Evolutionary conservation across 345 rosid genomes (phyloP), one percentile per base, ranked within the genome.

Genomic region (Camelina hispida): DNA sequence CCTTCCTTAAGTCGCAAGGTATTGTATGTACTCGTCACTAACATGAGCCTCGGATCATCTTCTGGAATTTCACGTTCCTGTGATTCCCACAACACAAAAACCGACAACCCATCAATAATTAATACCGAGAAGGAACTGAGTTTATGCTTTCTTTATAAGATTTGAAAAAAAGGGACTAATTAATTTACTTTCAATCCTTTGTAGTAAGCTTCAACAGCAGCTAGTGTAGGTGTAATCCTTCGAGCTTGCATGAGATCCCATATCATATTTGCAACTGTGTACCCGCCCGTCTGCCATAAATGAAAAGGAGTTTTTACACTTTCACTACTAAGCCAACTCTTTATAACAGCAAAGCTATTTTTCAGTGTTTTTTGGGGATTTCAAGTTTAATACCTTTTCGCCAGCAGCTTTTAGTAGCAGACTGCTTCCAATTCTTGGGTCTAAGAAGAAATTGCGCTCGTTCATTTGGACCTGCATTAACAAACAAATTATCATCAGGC

Each of bases 211-310:
- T 92, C 96, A 66, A 89, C 91, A 1, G 90, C 87, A 50, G 87
- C 74, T 43, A 82, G 77, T 10, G 81, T 28, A 1, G 85, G 87
- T 32, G 42, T 51, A n/a, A 79, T 15, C 0, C 80, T 85, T 50
- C 93, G 93, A 54, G 89, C 81, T 82, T 84, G 92, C 93, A 90
- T 88, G 75, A 95, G 73, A 82, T 95, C 97, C 99, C 99, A 95
- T 77, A 91, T 73, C 71, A 72, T 87, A 82, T 95, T 92, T 71
- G 99, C 98, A 63, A 76, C 84, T 16, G 91, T 86, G 78, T 89
- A 95, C 38, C 96, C 99, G 63, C 98, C 98, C 16, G 83, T 82
- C 99, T 90, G 89, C 62, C 46, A 18, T 11, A 62, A 54, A 53
- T 13, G 10, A 16, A 48, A 22, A 8, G 8, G 4, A 16, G 62